phyloP scores from a whole-genome alignment of 2,329 filamentous ascomycete genomes.

The Nigrospora oryzae region DNA sequence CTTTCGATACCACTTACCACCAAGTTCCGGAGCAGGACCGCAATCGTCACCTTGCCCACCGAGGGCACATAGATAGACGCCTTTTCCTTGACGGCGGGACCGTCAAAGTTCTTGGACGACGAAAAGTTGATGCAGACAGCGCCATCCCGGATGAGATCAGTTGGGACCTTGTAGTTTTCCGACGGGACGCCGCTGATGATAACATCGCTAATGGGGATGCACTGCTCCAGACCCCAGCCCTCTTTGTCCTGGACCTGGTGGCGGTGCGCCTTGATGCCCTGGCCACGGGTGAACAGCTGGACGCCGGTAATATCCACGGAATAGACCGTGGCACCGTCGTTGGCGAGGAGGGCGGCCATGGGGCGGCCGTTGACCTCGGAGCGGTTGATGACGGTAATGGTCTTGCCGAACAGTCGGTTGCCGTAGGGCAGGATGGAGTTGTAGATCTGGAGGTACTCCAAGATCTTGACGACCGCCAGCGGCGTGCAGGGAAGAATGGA shows the following conservation, averaged over 20 bases:
- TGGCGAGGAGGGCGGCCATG: constrained; percentile 84
- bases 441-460: constrained; percentile 94
- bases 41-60: constrained; percentile 96
- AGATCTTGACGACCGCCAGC: constrained; percentile 90
- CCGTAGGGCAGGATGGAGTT: constrained; percentile 89
- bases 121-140: constrained; percentile 99
- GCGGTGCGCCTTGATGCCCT: constrained; percentile 74
- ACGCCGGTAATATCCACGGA: constrained; percentile 88
- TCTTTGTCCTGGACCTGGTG: constrained; percentile 84
- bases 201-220: constrained; percentile 81
- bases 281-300: constrained; percentile 84
- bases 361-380: constrained; percentile 93
- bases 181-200: constrained; percentile 89
- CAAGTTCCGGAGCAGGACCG: constrained; percentile 80
- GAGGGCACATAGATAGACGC: constrained; percentile 95
- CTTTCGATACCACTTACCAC: constrained; percentile 56
- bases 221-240: constrained; percentile 71
- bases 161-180: constrained; percentile 83
- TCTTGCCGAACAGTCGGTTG: constrained; percentile 87
- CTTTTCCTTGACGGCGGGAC: constrained; percentile 81
- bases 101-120: constrained; percentile 86
- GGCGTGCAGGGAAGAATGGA: constrained; percentile 93
- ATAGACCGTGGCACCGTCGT: constrained; percentile 93
- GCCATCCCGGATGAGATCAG: constrained; percentile 73
- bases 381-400: constrained; percentile 92